Evolutionary conservation across 257 asterid genomes (phyloP), one percentile per base, ranked within the genome.

Genomic region (Cinchona pubescens): DNA sequence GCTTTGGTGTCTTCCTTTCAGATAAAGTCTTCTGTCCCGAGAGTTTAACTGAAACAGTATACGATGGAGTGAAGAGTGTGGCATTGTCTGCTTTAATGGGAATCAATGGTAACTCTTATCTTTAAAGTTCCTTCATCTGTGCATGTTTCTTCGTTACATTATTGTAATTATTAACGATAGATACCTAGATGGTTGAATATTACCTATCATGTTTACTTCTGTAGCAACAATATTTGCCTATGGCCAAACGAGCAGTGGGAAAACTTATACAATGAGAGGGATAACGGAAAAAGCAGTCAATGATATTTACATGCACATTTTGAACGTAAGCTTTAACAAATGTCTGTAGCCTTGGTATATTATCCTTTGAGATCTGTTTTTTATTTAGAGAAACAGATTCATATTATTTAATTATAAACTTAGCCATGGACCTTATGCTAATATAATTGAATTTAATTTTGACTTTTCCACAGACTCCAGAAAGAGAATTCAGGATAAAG

Each of bases 181-280:
- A n/a, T n/a, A n/a, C n/a, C n/a, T n/a, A n/a, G n/a, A n/a, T n/a
- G n/a, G n/a, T n/a, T n/a, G n/a, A n/a, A n/a, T n/a, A n/a, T n/a
- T 78, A 45, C 10, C 38, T 66, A 56, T 70, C 63, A 37, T 76
- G 43, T 87, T 60, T 77, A n/a, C 74, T n/a, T n/a, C n/a, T 82
- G 84, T 88, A 94, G 98, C 98, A 66, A 94, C 98, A 42, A 89
- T 94, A 82, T 94, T 94, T 89, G 98, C 97, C 1, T 94, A 94
- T 46, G 98, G 98, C 37, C 98, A 94, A 82, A 92, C 98, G 21
- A 94, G 98, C 89, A 94, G 98, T 76, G 98, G 98, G 69, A 94
- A 94, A 68, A 94, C 98, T 67, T 94, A 83, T 81, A 94, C 98
- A 15, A 94, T 94, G 98, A 83, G 91, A 74, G 98, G 98, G 74